A percentile compares a stretch with the other conserved stretches of the same genome.
Conservation (phyloP, 2,329 filamentous ascomycete species). For the Colletotrichum limetticola region DNA sequence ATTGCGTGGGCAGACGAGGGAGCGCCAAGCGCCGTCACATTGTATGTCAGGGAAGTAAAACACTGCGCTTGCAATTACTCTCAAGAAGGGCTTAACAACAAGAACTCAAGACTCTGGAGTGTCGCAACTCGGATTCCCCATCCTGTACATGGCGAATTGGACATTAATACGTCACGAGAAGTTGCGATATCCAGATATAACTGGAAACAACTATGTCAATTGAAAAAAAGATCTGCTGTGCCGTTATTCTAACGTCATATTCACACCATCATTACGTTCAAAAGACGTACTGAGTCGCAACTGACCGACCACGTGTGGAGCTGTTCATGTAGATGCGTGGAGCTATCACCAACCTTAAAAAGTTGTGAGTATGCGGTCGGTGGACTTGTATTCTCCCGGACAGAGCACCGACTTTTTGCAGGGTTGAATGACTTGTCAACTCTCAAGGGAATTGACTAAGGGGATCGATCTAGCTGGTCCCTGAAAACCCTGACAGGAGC, state of each 20-base stretch:
- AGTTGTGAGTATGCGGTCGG: background rate
- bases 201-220: conserved; percentile 5
- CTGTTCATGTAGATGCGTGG: background rate
- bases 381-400: background rate
- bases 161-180: background rate
- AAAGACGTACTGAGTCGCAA: conserved; percentile 11
- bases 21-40: background rate
- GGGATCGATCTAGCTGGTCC: background rate
- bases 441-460: conserved; percentile 10
- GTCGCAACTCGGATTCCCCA: background rate
- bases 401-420: conserved; percentile 5
- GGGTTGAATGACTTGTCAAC: conserved; percentile 15
- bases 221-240: background rate
- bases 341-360: conserved; percentile 19
- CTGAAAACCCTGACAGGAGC: background rate
- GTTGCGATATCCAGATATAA: background rate
- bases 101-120: background rate
- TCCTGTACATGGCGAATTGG: background rate
- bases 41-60: background rate
- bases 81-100: background rate
- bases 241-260: conserved; percentile 8
- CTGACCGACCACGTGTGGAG: conserved; percentile 6
- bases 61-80: background rate
- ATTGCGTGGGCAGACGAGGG: background rate
- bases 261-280: conserved; percentile 11